A percentile compares a stretch with the other conserved stretches of the same genome.
Evolutionary conservation across 179 eudicot genomes (phyloP).

Genomic region (Patellifolia procumbens): DNA sequence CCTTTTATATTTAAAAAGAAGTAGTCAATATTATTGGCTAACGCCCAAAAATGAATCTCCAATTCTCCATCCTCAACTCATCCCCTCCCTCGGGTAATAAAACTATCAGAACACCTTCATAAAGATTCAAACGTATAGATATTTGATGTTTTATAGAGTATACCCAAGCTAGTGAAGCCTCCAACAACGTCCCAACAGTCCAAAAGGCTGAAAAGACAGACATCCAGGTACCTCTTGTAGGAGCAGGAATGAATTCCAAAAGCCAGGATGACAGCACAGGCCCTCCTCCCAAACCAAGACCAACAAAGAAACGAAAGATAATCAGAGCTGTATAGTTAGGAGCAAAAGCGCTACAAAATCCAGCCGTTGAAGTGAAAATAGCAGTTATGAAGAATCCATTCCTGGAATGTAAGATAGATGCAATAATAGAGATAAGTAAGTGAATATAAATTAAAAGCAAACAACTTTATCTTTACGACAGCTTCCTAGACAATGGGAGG

Average conservation of each 20-base stretch:
- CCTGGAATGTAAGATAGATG: constrained; percentile 34
- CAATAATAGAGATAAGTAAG: neutral
- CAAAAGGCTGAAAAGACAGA: constrained; percentile 74
- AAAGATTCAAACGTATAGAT: neutral
- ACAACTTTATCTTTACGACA: too few species aligned
- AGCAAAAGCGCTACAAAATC: constrained; percentile 69
- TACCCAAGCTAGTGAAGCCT: constrained; percentile 92
- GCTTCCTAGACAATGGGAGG: constrained; percentile 7
- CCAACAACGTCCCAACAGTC: constrained; percentile 84
- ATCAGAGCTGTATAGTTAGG: constrained; percentile 55
- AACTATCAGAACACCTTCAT: neutral
- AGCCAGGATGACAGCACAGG: constrained; percentile 77
- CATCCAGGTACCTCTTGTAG: constrained; percentile 85
- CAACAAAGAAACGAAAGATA: constrained; percentile 59
- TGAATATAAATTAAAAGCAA: neutral
- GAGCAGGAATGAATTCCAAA: constrained; percentile 81
- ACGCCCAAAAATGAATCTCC: neutral
- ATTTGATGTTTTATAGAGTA: constrained; percentile 12
- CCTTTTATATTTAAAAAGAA: too few species aligned
- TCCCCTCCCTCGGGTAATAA: neutral
- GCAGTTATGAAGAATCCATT: constrained; percentile 65
- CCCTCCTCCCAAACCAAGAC: constrained; percentile 87
- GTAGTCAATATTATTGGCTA: too few species aligned
- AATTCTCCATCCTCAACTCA: neutral
- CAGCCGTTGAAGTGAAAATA: constrained; percentile 53